Evolutionary conservation across 257 asterid genomes (phyloP), one percentile per base, ranked within the genome.

Genomic region (Nicotiana knightiana): DNA sequence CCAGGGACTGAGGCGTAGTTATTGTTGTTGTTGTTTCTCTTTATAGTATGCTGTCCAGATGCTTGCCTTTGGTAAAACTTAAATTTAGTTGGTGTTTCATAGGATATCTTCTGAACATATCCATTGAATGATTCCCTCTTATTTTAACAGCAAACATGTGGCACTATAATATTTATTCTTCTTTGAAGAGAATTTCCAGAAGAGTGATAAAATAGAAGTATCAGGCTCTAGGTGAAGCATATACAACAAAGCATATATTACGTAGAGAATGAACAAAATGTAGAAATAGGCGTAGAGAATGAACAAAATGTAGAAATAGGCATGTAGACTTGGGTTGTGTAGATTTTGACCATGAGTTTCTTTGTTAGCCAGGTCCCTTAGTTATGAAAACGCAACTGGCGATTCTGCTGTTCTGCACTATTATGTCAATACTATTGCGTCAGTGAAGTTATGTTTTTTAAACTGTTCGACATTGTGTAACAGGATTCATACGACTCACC

Each of bases 401-500:
- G 43, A 75, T 73, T 48, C 48, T 48, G 3, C 15, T 75, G 63
- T 71, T 24, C 37, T 3, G 78, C 37, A 46, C 6, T 46, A 11
- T n/a, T 71, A 43, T 70, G 7, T 62, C 24, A 57, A 82, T n/a
- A 1, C 67, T 65, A 37, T 51, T 79, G 77, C 59, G 28, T 26
- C 33, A 61, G 76, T 61, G 11, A 48, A 37, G 24, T 21, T 67
- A 9, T 57, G 33, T 35, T 82, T 30, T 32, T 28, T 48, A 7
- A 59, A 83, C 30, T 11, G 76, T 33, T 76, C 12, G 43, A 2
- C 15, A 24, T 77, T 83, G 83, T 39, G 37, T 75, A 76, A 82
- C 88, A 93, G 98, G 97, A 90, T 63, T 82, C 86, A 66, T 86
- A 91, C 51, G 91, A 86, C 73, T 81, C 93, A 70, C 77, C 46